A percentile compares a stretch with the other conserved stretches of the same genome.
These are phyloP conservation scores for Cutaneotrichosporon sp. DNA, from an alignment of 1,284 basidiomycete genomes.

Conservation along the genomic window DNA sequence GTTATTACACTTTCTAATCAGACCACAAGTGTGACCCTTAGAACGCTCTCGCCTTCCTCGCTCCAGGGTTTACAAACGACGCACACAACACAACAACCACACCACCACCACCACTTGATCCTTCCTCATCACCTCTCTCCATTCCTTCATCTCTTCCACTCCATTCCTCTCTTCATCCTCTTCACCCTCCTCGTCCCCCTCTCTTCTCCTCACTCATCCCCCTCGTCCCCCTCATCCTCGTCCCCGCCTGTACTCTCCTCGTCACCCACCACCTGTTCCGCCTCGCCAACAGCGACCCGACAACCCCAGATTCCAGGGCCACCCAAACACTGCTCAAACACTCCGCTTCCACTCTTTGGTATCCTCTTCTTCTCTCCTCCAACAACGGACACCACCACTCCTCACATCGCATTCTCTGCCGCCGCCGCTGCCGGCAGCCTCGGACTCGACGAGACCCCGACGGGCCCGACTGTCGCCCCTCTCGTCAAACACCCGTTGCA, in stretches of 20 bases:
- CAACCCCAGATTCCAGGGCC: not conserved
- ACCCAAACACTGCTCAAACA: slow-evolving; percentile 2
- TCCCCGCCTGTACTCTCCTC: not conserved
- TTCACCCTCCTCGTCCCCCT: not conserved
- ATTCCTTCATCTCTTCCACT: not conserved
- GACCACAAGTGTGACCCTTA: no score
- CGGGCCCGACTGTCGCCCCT: not conserved
- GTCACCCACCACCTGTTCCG: no score
- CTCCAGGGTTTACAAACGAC: no score
- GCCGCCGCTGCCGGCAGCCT: not conserved
- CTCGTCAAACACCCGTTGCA: not conserved
- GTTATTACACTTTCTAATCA: no score
- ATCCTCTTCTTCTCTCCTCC: not conserved
- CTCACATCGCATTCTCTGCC: not conserved
- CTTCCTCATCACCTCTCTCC: not conserved
- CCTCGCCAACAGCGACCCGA: not conserved
- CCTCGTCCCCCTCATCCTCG: not conserved
- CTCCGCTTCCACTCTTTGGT: not conserved
- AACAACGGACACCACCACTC: not conserved
- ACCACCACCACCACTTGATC: not conserved
- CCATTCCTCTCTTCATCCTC: not conserved
- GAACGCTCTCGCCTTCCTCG: no score
- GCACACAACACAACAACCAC: not conserved
- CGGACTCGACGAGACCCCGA: not conserved
- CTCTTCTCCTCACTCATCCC: not conserved